Evolutionary conservation across 2,329 filamentous ascomycete species (phyloP), one percentile per base, ranked within the genome.

Genomic region (Colletotrichum orbiculare): DNA sequence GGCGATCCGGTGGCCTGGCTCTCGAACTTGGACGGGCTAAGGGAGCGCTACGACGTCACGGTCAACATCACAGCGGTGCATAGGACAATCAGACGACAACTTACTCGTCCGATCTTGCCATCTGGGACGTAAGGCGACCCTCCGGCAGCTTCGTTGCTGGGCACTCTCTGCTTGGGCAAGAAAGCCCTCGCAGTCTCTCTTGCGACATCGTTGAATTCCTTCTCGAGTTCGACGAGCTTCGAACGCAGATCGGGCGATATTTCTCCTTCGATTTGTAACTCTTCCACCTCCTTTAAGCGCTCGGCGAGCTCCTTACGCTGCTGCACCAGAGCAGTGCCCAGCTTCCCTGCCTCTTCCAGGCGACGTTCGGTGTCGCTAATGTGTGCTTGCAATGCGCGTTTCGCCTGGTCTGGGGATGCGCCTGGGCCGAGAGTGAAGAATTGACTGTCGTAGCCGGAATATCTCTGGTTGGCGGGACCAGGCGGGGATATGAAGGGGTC

Each of bases 171-270:
- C 71, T 96, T 96, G 39, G 89, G 91, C 66, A 98, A 81, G 75
- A 97, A 95, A 2, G 93, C 94, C 69, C 95, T 87, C 47, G 95
- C 93, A 52, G 92, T 96, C 76, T 98, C 95, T 68, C 91, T 87
- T 11, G 94, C 94, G 50, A 98, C 90, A 74, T 97, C 94, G 76
- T 97, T 95, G 80, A 96, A 98, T 73, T 99, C 96, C 76, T 89
- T 92, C 77, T 99, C 96, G 65, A 99, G 89, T 68, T 97, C 94
- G 12, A 88, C 85, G 57, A 99, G 85, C 78, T 92, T 94, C 72
- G 91, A 87, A 65, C 91, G 92, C 72, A 99, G 81, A 69, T 97
- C 94, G 4, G 92, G 89, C 0, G 90, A 90, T 55, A 98, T 88
- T 67, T 97, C 91, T 33, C 87, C 88, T 70, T 96, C 91, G 48